Conservation (phyloP, 441 rosid species). For the Flueggea neowawraea region DNA sequence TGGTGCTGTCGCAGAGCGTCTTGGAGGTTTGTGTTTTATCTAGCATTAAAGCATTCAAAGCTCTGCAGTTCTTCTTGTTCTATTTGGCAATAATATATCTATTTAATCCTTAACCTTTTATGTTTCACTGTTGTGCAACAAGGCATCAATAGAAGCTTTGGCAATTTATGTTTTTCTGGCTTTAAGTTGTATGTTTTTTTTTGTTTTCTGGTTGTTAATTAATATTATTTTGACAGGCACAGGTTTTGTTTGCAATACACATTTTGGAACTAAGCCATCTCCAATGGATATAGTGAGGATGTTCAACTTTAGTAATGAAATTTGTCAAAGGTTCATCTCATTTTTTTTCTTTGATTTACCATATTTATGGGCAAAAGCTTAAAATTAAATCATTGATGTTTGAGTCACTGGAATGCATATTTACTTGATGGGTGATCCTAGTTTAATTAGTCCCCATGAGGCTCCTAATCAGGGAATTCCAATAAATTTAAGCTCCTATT, state of each 20-base stretch:
- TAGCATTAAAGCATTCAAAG: not conserved
- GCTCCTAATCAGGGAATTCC: no score
- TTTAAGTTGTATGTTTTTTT: constrained; percentile 2
- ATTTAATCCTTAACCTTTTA: no score
- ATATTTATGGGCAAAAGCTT: no score
- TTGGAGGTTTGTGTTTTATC: constrained; percentile 57
- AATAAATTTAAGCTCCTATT: no score
- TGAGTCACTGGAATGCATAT: no score
- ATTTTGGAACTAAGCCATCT: constrained; percentile 46
- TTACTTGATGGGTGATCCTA: no score
- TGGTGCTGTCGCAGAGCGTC: constrained; percentile 90
- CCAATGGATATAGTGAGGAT: constrained; percentile 79
- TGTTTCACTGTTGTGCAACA: no score
- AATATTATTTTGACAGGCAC: constrained; percentile 42
- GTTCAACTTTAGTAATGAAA: constrained; percentile 72
- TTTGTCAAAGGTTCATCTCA: constrained; percentile 59
- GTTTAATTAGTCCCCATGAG: no score
- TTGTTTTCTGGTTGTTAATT: constrained; percentile 11
- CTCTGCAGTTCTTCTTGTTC: no score
- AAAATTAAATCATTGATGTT: no score
- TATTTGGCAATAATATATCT: no score
- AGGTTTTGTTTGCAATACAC: constrained; percentile 73
- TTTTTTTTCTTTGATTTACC: constrained; percentile 1
- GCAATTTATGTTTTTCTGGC: constrained; percentile 7
- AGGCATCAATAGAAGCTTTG: not conserved